Percentiles rank a stretch among this genome's conserved stretches.
phyloP scores from a whole-genome alignment of 371 early-diverging fungal genomes.

The Mortierella sp. region DNA sequence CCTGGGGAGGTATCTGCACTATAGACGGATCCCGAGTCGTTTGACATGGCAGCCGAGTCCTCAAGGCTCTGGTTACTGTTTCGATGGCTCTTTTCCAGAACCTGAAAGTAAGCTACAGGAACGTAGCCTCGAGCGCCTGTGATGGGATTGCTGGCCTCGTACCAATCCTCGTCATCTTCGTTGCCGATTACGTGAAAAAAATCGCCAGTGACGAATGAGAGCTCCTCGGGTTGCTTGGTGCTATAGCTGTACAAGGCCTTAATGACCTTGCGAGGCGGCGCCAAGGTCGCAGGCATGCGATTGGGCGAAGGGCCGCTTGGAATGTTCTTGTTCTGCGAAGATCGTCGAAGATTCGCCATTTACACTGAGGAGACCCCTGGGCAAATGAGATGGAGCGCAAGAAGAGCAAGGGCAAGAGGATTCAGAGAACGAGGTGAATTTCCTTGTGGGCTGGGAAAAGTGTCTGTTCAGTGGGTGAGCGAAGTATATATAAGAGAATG shows the following conservation, averaged over 20 bases:
- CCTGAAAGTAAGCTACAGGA: conserved; percentile 80
- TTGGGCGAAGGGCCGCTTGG: not conserved
- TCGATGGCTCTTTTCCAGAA: conserved; percentile 61
- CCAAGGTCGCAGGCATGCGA: conserved; percentile 14
- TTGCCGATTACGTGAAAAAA: conserved; percentile 87
- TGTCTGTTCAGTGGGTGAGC: too few relatives aligned
- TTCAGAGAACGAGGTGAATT: not conserved
- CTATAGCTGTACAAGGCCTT: conserved; percentile 77
- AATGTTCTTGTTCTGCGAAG: conserved; percentile 6
- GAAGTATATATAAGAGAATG: not conserved
- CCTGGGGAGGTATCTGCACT: not conserved
- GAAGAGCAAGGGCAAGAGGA: not conserved
- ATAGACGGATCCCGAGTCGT: conserved; percentile 4
- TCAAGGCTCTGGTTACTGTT: conserved; percentile 10
- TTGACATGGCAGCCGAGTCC: not conserved
- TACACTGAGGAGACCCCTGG: not conserved
- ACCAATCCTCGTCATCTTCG: conserved; percentile 76
- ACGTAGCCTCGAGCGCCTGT: conserved; percentile 78
- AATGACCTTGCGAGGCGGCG: conserved; percentile 83
- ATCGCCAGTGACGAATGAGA: conserved; percentile 84
- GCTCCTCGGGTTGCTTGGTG: conserved; percentile 69
- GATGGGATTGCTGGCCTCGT: conserved; percentile 84
- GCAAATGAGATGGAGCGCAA: not conserved
- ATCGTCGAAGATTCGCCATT: conserved; percentile 8
- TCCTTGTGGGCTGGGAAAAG: not conserved